Evolutionary conservation across 495 filamentous ascomycete genomes (phyloP).

Genomic region (Talaromyces thailandensis): DNA sequence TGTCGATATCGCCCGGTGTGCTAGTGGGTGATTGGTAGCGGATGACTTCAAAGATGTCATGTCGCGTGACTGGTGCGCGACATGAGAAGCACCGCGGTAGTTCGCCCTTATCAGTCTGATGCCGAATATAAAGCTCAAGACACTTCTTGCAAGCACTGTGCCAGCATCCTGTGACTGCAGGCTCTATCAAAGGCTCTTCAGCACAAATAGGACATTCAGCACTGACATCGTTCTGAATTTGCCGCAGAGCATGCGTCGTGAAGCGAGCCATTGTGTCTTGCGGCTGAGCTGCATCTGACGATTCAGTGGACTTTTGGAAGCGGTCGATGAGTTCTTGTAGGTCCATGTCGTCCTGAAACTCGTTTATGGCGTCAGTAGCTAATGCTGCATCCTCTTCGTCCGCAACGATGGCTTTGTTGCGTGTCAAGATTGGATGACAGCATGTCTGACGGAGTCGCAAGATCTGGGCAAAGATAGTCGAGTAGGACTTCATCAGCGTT

Average conservation of each 20-base stretch:
- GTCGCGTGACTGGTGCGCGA: constrained; percentile 67
- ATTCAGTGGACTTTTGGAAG: constrained; percentile 63
- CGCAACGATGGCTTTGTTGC: constrained; percentile 72
- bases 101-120: constrained; percentile 68
- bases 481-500: constrained; percentile 87
- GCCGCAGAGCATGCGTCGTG: constrained; percentile 74
- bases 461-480: constrained; percentile 95
- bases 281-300: constrained; percentile 34
- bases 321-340: constrained; percentile 73
- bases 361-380: constrained; percentile 68
- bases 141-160: constrained; percentile 94
- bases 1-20: constrained; percentile 20
- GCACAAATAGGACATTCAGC: constrained; percentile 92
- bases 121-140: constrained; percentile 74
- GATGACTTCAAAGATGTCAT: constrained; percentile 88
- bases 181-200: constrained; percentile 89
- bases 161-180: constrained; percentile 92
- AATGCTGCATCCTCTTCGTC: constrained; percentile 82
- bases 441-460: constrained; percentile 89
- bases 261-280: constrained; percentile 44
- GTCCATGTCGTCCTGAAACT: constrained; percentile 93
- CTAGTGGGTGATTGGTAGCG: constrained; percentile 32
- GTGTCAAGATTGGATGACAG: constrained; percentile 83
- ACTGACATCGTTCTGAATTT: constrained; percentile 81
- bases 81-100: constrained; percentile 82